These are phyloP conservation scores for Tetraselmis striata DNA, from an alignment of 139 green algal species.

Conservation along the genomic window DNA sequence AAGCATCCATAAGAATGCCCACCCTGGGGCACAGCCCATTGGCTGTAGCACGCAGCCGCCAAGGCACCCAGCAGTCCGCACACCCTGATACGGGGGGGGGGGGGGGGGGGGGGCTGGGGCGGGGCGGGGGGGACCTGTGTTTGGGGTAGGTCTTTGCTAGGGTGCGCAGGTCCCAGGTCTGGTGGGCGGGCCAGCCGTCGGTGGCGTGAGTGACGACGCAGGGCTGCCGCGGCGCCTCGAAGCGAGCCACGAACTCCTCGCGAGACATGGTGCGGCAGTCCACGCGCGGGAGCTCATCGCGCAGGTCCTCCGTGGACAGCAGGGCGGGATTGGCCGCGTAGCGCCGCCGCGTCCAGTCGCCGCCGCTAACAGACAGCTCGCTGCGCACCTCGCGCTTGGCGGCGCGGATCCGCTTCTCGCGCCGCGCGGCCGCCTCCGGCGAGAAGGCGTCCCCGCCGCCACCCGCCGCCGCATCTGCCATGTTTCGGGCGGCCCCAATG, in stretches of 20 bases:
- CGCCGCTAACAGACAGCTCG: slow-evolving; percentile 65
- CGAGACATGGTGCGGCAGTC: slow-evolving; percentile 54
- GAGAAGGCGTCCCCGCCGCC: too few species aligned
- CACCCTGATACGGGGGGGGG: neutral
- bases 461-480: too few species aligned
- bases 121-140: slow-evolving; percentile 73
- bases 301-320: slow-evolving; percentile 31
- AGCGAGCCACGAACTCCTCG: slow-evolving; percentile 58
- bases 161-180: too few species aligned
- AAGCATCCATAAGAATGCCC: neutral
- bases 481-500: too few species aligned
- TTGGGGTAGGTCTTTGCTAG: slow-evolving; percentile 36
- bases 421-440: neutral
- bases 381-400: slow-evolving; percentile 67
- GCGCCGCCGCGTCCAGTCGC: slow-evolving; percentile 65
- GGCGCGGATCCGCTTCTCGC: slow-evolving; percentile 31
- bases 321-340: slow-evolving; percentile 34
- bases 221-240: slow-evolving; percentile 54
- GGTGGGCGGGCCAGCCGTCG: slow-evolving; percentile 51
- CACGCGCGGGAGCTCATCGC: slow-evolving; percentile 46
- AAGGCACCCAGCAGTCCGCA: slow-evolving; percentile 1
- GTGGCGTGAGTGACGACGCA: slow-evolving; percentile 63
- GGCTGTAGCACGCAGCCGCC: neutral
- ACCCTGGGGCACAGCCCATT: neutral
- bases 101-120: neutral